Evolutionary conservation across 257 asterid genomes (phyloP), one percentile per base, ranked within the genome.

Genomic region (Solanum peruvianum): DNA sequence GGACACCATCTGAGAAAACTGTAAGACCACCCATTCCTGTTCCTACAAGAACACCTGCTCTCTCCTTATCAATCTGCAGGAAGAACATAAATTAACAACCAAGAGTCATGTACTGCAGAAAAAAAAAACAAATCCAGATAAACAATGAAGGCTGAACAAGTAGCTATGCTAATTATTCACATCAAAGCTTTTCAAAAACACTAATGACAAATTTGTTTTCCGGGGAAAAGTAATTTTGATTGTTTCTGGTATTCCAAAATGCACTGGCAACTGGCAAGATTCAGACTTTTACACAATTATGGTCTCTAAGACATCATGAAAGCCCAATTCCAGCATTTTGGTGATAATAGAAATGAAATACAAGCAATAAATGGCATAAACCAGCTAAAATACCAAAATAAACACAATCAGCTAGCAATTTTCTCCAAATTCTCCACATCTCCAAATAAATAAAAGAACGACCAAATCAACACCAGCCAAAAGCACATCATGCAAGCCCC

Each of bases 11-110:
- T 3, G 99, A 95, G 90, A 95, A 96, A 45, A 94, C 99, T 2
- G 93, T 87, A 76, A 96, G 95, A 87, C 99, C 99, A 69, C 98
- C 99, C 99, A 96, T 96, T 82, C 99, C 99, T 49, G 99, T 94
- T 80, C 99, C 99, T 29, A 95, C 94, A 33, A 96, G 93, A 85
- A 96, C 95, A 82, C 99, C 99, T 81, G 96, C 98, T 88, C 98
- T 93, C 86, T 89, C 91, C 92, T 96, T 96, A 85, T 95, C 95
- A 90, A 95, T 94, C 99, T 96, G 94, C 88, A 88, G 87, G 35
- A 42, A 82, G 3, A 67, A 80, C 27, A 69, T 13, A 87, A 76
- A 42, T 69, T 29, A 42, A 66, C 16, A 73, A 52, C 58, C 90
- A 87, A 88, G 52, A 69, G 35, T 27, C 25, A 84, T 76, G 44